phyloP scores from a whole-genome alignment of 495 filamentous ascomycete species.

The Recurvomyces mirabilis region DNA sequence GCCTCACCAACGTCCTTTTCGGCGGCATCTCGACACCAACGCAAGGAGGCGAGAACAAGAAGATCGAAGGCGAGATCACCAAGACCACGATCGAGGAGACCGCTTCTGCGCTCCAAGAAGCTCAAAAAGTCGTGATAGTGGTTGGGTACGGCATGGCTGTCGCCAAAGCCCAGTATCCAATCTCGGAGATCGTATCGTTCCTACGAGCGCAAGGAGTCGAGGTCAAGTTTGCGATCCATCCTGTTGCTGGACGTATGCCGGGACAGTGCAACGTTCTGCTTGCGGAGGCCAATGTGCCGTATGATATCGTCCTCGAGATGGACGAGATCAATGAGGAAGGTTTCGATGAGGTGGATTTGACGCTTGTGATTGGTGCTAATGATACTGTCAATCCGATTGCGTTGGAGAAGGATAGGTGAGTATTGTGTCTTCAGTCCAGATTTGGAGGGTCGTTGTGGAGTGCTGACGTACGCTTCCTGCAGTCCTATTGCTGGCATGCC shows the following conservation, averaged over 20 bases:
- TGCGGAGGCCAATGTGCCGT: conserved; percentile 70
- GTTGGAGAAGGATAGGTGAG: conserved; percentile 52
- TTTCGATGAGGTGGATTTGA: conserved; percentile 69
- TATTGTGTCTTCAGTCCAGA: background rate
- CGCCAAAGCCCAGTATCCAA: conserved; percentile 76
- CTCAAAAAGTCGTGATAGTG: conserved; percentile 69
- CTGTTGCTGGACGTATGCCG: conserved; percentile 74
- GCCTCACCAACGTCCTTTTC: conserved; percentile 69
- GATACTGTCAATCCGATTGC: conserved; percentile 81
- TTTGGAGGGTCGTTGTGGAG: too few relatives aligned
- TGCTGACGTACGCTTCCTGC: too few relatives aligned
- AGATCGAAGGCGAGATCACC: conserved; percentile 62
- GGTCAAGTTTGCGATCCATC: conserved; percentile 78
- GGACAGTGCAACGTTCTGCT: conserved; percentile 78
- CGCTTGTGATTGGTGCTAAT: conserved; percentile 74
- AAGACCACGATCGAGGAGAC: conserved; percentile 66
- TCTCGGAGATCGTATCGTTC: conserved; percentile 62
- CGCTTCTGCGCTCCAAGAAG: conserved; percentile 54
- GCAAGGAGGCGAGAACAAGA: conserved; percentile 49
- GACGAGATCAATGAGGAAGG: conserved; percentile 79
- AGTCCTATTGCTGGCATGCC: conserved; percentile 74
- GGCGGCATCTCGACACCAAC: conserved; percentile 57
- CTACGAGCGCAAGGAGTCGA: conserved; percentile 58
- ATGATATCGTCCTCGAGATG: conserved; percentile 80
- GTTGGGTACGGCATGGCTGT: conserved; percentile 85